Conservation (phyloP, 2,329 filamentous ascomycete genomes). For the Colletotrichum eremochloae region DNA sequence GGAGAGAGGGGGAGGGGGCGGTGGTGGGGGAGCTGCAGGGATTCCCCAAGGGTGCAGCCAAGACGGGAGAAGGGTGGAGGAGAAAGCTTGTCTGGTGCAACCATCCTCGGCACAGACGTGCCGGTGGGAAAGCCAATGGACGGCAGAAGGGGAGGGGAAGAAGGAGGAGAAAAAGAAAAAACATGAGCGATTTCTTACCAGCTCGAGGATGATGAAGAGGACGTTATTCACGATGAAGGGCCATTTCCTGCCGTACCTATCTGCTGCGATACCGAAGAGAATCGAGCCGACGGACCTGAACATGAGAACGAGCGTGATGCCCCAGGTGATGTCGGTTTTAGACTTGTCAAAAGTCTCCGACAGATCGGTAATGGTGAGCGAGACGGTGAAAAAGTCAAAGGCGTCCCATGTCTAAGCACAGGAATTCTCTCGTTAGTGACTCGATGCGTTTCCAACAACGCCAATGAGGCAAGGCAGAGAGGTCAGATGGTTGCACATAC, state of each 20-base stretch:
- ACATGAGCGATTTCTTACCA: slow-evolving; percentile 60
- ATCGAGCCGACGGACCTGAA: slow-evolving; percentile 69
- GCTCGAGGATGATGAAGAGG: slow-evolving; percentile 78
- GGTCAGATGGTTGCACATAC: slow-evolving; percentile 50
- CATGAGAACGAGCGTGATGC: slow-evolving; percentile 74
- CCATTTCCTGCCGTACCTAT: slow-evolving; percentile 74
- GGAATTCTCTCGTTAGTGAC: slow-evolving; percentile 1
- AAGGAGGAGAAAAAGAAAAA: slow-evolving; percentile 7
- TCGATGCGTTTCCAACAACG: background rate
- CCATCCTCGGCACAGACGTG: slow-evolving; percentile 25
- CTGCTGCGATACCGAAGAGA: slow-evolving; percentile 66
- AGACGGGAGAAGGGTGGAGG: slow-evolving; percentile 27
- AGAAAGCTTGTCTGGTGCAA: slow-evolving; percentile 39
- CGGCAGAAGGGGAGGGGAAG: background rate
- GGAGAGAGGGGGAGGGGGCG: background rate
- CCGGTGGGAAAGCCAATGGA: slow-evolving; percentile 14
- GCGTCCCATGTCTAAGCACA: slow-evolving; percentile 68
- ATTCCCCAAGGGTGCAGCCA: slow-evolving; percentile 35
- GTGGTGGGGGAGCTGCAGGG: slow-evolving; percentile 29
- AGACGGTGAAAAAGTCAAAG: slow-evolving; percentile 77
- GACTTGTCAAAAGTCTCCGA: slow-evolving; percentile 64
- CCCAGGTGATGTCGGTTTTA: slow-evolving; percentile 73
- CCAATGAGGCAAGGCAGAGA: background rate
- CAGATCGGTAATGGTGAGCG: slow-evolving; percentile 68
- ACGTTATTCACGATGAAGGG: slow-evolving; percentile 83